Percentiles rank a stretch among this genome's conserved stretches.
Conservation (phyloP, 169 alveolate species). For the Eimeria acervulina region DNA sequence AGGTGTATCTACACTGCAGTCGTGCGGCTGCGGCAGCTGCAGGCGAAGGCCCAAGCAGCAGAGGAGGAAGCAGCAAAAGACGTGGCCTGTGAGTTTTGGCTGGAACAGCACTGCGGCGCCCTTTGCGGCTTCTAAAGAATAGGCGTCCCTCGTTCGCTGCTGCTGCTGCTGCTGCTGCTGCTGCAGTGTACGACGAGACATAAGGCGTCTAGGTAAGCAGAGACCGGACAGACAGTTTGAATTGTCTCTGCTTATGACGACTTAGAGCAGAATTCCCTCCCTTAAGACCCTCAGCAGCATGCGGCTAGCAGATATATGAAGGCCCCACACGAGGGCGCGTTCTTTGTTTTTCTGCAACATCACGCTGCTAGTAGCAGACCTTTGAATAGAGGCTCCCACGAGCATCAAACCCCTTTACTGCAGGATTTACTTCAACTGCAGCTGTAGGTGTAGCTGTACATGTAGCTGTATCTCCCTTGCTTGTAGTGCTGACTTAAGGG, state of each 20-base stretch:
- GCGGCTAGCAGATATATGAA: no score
- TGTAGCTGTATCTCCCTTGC: no score
- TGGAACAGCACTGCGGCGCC: constrained; percentile 34
- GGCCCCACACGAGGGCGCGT: no score
- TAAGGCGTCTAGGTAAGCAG: neutral
- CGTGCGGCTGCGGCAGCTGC: constrained; percentile 53
- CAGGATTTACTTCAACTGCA: no score
- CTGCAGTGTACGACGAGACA: neutral
- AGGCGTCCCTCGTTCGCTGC: no score
- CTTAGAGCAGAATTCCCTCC: neutral
- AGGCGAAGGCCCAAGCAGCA: constrained; percentile 80
- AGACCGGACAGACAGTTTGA: neutral
- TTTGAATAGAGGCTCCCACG: no score
- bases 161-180: constrained; percentile 1
- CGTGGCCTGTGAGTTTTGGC: constrained; percentile 77
- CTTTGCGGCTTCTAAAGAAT: neutral
- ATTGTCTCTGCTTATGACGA: neutral
- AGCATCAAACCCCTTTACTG: no score
- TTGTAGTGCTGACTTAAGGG: no score
- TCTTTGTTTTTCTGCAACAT: no score
- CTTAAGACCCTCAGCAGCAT: neutral
- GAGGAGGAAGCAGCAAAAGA: constrained; percentile 76
- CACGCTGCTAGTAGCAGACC: no score
- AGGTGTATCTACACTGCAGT: constrained; percentile 62
- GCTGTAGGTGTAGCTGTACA: no score